These are phyloP conservation scores for Wickerhamiella bombiphila DNA, from an alignment of 805 yeast species.

Conservation along the genomic window DNA sequence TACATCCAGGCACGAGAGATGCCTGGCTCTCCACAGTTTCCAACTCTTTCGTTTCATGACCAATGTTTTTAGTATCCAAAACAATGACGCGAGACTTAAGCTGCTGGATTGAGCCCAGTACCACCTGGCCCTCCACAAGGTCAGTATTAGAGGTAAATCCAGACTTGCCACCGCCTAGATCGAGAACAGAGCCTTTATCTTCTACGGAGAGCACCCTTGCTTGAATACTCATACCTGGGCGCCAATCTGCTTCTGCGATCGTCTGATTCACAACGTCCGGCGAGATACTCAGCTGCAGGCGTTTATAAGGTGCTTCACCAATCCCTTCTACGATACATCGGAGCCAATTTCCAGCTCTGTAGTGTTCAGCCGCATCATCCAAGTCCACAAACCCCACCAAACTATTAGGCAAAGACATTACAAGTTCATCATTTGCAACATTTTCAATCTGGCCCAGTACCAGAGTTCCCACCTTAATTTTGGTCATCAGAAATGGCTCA, in stretches of 20 bases:
- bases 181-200: constrained; percentile 80
- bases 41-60: constrained; percentile 24
- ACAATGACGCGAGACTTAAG: constrained; percentile 11
- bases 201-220: constrained; percentile 66
- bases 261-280: constrained; percentile 55
- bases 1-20: constrained; percentile 54
- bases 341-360: constrained; percentile 70
- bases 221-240: constrained; percentile 55
- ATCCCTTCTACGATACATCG: constrained; percentile 61
- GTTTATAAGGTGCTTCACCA: constrained; percentile 25
- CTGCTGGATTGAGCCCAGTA: constrained; percentile 39
- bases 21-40: constrained; percentile 49
- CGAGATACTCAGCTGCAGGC: constrained; percentile 37
- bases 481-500: constrained; percentile 48
- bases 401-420: constrained; percentile 65
- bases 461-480: constrained; percentile 52
- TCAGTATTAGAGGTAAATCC: constrained; percentile 59
- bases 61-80: constrained; percentile 23
- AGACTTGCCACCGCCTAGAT: constrained; percentile 39
- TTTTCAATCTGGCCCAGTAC: constrained; percentile 63
- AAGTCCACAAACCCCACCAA: constrained; percentile 42
- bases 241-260: constrained; percentile 46
- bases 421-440: constrained; percentile 44
- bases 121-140: constrained; percentile 47
- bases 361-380: constrained; percentile 28